Base-by-base conservation (phyloP, 306 rosid genomes). In the Quercus suber region DNA sequence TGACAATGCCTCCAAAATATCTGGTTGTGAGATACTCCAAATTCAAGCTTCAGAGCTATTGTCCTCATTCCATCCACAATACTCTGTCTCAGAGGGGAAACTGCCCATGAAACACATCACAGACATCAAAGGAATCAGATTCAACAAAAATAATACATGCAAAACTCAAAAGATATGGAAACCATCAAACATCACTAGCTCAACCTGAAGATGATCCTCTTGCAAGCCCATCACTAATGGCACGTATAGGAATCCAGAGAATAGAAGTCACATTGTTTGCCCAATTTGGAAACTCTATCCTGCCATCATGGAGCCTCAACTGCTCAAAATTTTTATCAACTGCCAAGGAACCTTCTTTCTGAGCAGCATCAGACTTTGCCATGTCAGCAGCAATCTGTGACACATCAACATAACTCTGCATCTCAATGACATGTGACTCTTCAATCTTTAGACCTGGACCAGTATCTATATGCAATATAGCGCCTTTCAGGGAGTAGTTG, bases 41-140 rank as follows among this genome's bases (percentile, higher is more conserved):
- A 96, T 82, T 89, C 94, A 81, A 96, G 98, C 85, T 93, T 93
- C 77, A 96, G 89, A 57, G 98, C 99, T 84, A 93, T 82, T 18
- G 97, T 91, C 84, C 99, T 90, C 99, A 96, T 93, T 73, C 98
- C 99, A 83, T 96, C 99, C 82, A 96, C 96, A 88, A 88, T 88
- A 83, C 89, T 93, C 69, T 87, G 92, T 84, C 96, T 89, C 86
- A 91, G 91, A 70, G 94, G 89, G 55, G 90, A 45, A 77, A 74
- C 99, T 96, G 94, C 78, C 28, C 84, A 86, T 71, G 57, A 80
- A 61, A 90, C 25, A 75, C 37, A 58, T 79, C 85, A 84, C 53
- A 57, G 70, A 73, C 83, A 71, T 49, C 64, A 68, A 77, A 57
- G 74, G 49, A 57, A 55, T 52, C 69, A 23, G 74, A 70, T 13